Evolutionary conservation across 345 rosid species (phyloP), one percentile per base, ranked within the genome.

Genomic region (Pseudoturritis turrita): DNA sequence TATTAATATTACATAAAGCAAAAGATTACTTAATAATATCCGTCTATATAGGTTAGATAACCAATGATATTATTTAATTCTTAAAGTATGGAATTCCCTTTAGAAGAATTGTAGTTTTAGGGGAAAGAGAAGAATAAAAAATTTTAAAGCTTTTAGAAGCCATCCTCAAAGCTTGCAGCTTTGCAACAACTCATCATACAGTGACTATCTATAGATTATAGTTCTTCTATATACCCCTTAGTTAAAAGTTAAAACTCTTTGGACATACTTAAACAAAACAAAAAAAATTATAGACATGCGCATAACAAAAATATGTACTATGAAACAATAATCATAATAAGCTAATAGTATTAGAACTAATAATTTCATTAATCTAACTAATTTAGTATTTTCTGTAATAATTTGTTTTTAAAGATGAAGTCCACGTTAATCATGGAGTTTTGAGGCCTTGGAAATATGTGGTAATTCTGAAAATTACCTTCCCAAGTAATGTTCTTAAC

Each of bases 81-180:
- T 3, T 35, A 14, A 49, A 65, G 15, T 9, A 23, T 29, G 4
- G 10, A 63, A 18, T 3, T 45, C 45, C 68, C 10, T 64, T 49
- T 19, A 21, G 19, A 65, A 10, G 44, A 35, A 45, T 62, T 26
- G 18, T 62, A 18, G 22, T 45, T 29, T 29, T 17, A 17, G 14
- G 23, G 10, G 12, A 46, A 63, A 64, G 33, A 13, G 3, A 19
- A 43, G 36, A 47, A 64, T 5, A 35, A 28, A 7, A 11, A 2
- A 12, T 28, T 18, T 45, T 3, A 19, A 33, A 13, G 21, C 22
- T 18, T 44, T 43, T n/a, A 8, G 36, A n/a, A 40, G 36, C n/a
- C 41, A 62, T 62, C 40, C 28, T 62, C 52, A 60, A 60, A 39
- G 11, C 19, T 22, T 59, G 65, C 51, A 61, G 65, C 9, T 36